phyloP scores from a whole-genome alignment of 306 rosid species.

The Dryas octopetala region DNA sequence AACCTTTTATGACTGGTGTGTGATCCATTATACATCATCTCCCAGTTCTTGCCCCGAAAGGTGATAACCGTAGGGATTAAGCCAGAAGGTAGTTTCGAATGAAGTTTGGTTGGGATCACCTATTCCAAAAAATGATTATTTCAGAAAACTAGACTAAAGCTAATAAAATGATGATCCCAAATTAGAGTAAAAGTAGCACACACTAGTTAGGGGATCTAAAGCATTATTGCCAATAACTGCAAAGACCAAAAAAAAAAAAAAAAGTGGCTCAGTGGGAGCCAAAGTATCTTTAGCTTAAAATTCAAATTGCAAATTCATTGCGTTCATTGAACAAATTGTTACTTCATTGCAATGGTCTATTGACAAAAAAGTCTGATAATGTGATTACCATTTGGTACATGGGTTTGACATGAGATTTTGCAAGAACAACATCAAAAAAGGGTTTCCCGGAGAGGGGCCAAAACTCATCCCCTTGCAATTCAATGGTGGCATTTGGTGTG shows the following conservation, averaged over 20 bases:
- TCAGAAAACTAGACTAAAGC: conserved; percentile 7
- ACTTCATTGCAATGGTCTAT: background rate
- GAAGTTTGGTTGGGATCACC: conserved; percentile 13
- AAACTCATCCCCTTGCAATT: conserved; percentile 32
- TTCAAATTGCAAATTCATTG: background rate
- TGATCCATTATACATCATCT: conserved; percentile 33
- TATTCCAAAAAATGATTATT: conserved; percentile 24
- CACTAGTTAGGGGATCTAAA: background rate
- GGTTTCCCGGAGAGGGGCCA: conserved; percentile 55
- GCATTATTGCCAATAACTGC: background rate
- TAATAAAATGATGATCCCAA: background rate
- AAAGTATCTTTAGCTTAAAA: background rate
- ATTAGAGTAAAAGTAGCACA: background rate
- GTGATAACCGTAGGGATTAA: conserved; percentile 32
- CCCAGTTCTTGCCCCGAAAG: conserved; percentile 42
- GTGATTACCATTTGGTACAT: conserved; percentile 37
- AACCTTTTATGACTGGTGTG: conserved; percentile 1
- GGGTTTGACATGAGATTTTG: conserved; percentile 30
- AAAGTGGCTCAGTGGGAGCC: background rate
- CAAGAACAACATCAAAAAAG: conserved; percentile 29
- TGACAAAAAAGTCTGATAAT: background rate
- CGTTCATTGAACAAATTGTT: background rate
- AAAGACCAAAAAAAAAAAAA: background rate
- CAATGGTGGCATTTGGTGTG: background rate
- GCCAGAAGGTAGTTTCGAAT: conserved; percentile 32